Base-by-base conservation (phyloP, 2,329 filamentous ascomycete species). In the Teratosphaeria destructans region DNA sequence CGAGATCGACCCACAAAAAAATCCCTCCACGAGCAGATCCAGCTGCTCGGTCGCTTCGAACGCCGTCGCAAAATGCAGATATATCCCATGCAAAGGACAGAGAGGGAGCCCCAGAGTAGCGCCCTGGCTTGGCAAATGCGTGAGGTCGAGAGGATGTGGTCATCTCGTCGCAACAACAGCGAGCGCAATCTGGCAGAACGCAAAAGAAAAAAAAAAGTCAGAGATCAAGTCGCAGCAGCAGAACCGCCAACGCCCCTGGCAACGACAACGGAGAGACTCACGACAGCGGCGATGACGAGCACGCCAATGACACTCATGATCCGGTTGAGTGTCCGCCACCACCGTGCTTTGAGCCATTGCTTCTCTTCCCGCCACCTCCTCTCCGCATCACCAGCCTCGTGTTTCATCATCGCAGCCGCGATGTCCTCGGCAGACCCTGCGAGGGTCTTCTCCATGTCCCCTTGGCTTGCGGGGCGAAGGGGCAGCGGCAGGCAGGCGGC, bases 271-370 rank as follows among this genome's bases (percentile, higher is more conserved):
- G 23, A 7, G 57, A 19, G 26, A 70, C 71, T 70, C 57, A 73
- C 71, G 29, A 73, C 68, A 54, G 71, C 72, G 26, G 58, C 72
- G 57, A 74, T 67, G 16, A 74, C 64, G 12, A 64, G 62, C 32
- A 74, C 56, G 3, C 72, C 72, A 57, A 74, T 65, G 16, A 74
- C 61, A 60, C 69, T 70, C 72, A 74, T 74, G 27, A 74, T 64
- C 27, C 72, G 67, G 62, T 74, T 74, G 57, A 74, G 61, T 54
- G 65, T 67, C 57, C 72, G 63, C 72, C 72, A 74, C 72, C 72
- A 74, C 52, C 64, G 66, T 4, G 71, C 72, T 61, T 74, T 73
- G 32, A 67, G 49, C 56, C 64, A 73, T 16, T 57, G 56, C 56
- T 64, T 64, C 65, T 73, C 71, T 47, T 71, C 68, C 19, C 65